A percentile compares a stretch with the other conserved stretches of the same genome.
These are phyloP conservation scores for Ophiosphaerella narmari DNA, from an alignment of 2,329 filamentous ascomycete species.

Conservation along the genomic window DNA sequence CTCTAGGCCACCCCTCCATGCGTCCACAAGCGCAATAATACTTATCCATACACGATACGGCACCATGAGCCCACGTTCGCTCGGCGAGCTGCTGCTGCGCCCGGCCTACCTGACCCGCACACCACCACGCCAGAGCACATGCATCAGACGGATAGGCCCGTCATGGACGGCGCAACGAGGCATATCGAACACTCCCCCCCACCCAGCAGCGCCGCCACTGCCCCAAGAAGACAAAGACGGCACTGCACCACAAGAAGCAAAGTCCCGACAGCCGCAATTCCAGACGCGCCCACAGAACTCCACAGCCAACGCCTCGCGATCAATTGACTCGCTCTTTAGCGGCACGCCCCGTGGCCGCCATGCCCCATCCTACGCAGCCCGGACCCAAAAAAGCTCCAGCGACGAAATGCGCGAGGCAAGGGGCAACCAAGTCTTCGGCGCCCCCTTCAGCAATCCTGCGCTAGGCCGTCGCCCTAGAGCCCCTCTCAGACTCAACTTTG, in stretches of 20 bases:
- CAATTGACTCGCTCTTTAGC: conserved; percentile 33
- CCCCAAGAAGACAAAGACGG: conserved; percentile 5
- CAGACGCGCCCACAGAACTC: background rate
- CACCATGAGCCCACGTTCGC: conserved; percentile 37
- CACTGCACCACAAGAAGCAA: background rate
- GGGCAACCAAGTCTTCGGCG: conserved; percentile 22
- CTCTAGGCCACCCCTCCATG: no score
- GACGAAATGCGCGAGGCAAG: conserved; percentile 6
- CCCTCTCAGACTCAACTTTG: conserved; percentile 15
- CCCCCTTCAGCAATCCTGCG: conserved; percentile 12
- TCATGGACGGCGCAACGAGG: conserved; percentile 20
- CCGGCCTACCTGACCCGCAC: conserved; percentile 29
- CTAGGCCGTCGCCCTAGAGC: conserved; percentile 2
- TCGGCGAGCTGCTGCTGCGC: conserved; percentile 40
- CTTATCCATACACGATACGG: background rate
- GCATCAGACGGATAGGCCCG: conserved; percentile 10
- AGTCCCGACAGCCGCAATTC: background rate
- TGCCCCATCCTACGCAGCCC: conserved; percentile 3
- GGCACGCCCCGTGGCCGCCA: conserved; percentile 8
- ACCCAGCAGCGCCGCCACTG: conserved; percentile 16
- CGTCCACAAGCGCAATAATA: background rate
- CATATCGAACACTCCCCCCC: conserved; percentile 10
- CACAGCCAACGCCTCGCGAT: conserved; percentile 11
- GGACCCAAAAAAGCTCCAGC: conserved; percentile 3
- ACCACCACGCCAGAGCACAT: conserved; percentile 11